These are phyloP conservation scores for Chlamydomonas reinhardtii DNA, from an alignment of 163 green algal species.

Conservation along the genomic window DNA sequence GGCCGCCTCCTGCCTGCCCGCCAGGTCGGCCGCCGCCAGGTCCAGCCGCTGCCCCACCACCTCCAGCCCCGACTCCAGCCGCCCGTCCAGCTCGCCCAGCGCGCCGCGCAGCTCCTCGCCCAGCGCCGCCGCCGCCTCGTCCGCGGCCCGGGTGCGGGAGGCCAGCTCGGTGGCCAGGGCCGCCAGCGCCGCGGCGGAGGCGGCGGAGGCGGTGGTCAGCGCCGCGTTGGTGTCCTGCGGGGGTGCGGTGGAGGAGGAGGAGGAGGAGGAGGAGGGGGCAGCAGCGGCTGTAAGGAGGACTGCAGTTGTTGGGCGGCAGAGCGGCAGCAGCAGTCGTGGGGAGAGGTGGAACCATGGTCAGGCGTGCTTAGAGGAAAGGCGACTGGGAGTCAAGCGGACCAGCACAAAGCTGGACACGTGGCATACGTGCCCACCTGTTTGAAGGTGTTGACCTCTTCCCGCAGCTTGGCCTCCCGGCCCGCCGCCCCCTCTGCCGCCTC, in stretches of 20 bases:
- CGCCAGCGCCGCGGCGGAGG: background rate
- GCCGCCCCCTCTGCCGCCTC: background rate
- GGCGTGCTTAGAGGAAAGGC: no score
- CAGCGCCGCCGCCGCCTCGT: background rate
- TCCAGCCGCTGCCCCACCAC: background rate
- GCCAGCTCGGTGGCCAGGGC: background rate
- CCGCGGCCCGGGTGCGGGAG: background rate
- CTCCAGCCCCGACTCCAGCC: background rate
- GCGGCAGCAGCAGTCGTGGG: no score
- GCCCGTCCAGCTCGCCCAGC: background rate
- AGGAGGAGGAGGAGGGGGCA: no score
- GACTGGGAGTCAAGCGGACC: no score
- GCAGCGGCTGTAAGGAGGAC: no score
- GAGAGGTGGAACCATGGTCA: no score
- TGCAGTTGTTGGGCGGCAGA: no score
- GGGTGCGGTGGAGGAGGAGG: background rate
- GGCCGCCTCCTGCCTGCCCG: background rate
- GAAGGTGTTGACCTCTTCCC: background rate
- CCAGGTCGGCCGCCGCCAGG: background rate
- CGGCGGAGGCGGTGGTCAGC: constrained; percentile 24
- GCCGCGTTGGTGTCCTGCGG: constrained; percentile 3
- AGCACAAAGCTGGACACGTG: no score
- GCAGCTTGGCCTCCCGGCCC: background rate
- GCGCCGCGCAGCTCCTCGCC: background rate
- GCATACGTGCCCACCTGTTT: background rate